These are phyloP conservation scores for Cudoniella acicularis DNA, from an alignment of 495 filamentous ascomycete species.

Conservation along the genomic window DNA sequence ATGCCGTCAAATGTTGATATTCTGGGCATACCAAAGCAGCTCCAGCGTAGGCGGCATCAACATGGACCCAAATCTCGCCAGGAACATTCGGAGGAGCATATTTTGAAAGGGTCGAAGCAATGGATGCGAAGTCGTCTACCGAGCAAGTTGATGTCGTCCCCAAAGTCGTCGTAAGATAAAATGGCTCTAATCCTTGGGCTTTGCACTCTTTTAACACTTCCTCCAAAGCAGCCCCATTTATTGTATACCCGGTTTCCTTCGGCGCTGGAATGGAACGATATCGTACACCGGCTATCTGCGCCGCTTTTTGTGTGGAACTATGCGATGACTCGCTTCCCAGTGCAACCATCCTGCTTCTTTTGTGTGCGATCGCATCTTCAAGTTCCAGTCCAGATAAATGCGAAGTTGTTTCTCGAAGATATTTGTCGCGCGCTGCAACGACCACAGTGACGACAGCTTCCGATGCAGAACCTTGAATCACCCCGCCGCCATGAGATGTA, in stretches of 20 bases:
- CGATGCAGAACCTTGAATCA: conserved; percentile 91
- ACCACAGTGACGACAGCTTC: conserved; percentile 85
- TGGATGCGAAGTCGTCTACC: conserved; percentile 72
- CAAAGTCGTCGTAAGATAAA: conserved; percentile 79
- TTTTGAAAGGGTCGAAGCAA: conserved; percentile 60
- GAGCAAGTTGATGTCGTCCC: conserved; percentile 89
- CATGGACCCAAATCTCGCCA: conserved; percentile 77
- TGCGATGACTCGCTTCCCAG: conserved; percentile 78
- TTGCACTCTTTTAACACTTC: conserved; percentile 56
- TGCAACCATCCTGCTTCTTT: conserved; percentile 71
- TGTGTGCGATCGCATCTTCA: conserved; percentile 61
- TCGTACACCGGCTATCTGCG: conserved; percentile 78
- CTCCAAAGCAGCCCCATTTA: conserved; percentile 63
- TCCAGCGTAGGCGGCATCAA: conserved; percentile 96
- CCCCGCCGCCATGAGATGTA: conserved; percentile 67
- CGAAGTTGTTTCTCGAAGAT: conserved; percentile 54
- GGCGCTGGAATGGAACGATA: conserved; percentile 63
- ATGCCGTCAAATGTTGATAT: conserved; percentile 63
- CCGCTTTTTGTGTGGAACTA: conserved; percentile 80
- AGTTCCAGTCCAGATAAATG: conserved; percentile 53
- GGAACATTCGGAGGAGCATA: conserved; percentile 37
- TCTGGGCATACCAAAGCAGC: conserved; percentile 77
- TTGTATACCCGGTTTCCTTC: conserved; percentile 59
- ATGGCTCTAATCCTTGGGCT: conserved; percentile 69
- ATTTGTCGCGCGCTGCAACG: conserved; percentile 85